Base-by-base conservation (phyloP, 371 early-diverging fungal genomes). In the Apophysomyces trapeziformis region DNA sequence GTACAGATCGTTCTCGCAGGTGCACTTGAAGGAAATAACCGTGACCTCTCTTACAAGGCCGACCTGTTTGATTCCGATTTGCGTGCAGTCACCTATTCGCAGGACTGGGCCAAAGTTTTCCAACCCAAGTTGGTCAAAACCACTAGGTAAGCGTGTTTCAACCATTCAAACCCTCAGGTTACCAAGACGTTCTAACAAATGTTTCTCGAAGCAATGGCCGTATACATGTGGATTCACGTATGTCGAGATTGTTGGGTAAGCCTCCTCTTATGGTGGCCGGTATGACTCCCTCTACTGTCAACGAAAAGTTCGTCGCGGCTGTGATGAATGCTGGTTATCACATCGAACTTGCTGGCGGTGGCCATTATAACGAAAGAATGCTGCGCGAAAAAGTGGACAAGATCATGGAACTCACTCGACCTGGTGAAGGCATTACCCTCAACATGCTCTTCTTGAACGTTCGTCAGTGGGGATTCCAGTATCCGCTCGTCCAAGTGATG, bases 391-490 rank as follows among this genome's bases (percentile, higher is more conserved):
- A 93, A 79, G 90, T 95, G 37, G 78, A 93, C 57, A 76, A 89
- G 63, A 92, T 98, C 71, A 91, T 94, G 85, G 72, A 84, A 1
- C 67, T 84, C 32, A 86, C 92, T 65, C 89, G 86, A 36, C 89
- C 95, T n/a, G 96, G 98, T 44, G 90, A 91, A 64, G 95, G 95
- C 58, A 86, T 97, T 60, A 90, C 94, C 32, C 77, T 97, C 70
- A 97, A 97, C 83, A 92, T 93, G 47, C 82, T 97, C 38, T 97
- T 95, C 86, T 77, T 97, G 65, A 97, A 96, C 76, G 93, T 94
- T 36, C 90, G 94, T 70, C 91, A 94, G 69, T 97, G 98, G 98
- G 94, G 94, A 9, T 95, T 96, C 92, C 96, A 96, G 79, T 95
- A 93, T 75, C 98, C 98, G 38, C 79, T 93, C 37, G 87, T 93